These are phyloP conservation scores for Dipteronia dyeriana DNA, from an alignment of 345 rosid genomes.

Conservation along the genomic window DNA sequence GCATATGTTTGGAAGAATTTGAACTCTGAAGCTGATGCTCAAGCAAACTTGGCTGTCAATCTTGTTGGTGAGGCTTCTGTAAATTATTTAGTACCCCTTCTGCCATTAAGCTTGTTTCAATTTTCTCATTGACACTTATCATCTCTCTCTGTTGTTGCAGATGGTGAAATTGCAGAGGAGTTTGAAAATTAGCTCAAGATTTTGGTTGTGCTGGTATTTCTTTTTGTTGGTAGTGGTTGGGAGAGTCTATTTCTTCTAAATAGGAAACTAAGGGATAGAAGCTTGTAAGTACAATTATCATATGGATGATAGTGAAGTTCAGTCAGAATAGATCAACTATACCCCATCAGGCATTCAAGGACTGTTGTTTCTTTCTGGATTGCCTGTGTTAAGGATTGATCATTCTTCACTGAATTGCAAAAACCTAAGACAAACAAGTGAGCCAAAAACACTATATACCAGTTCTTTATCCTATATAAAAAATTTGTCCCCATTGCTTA, in stretches of 20 bases:
- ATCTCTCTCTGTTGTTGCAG: slow-evolving; percentile 36
- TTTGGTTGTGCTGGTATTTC: too few relatives aligned
- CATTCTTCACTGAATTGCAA: not conserved
- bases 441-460: too few relatives aligned
- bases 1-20: slow-evolving; percentile 36
- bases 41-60: slow-evolving; percentile 70
- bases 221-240: too few relatives aligned
- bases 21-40: slow-evolving; percentile 80
- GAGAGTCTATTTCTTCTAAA: too few relatives aligned
- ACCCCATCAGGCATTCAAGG: too few relatives aligned
- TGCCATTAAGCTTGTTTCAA: not conserved
- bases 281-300: not conserved
- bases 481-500: not conserved
- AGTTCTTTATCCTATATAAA: too few relatives aligned
- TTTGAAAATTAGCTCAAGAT: slow-evolving; percentile 12
- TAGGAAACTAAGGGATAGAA: not conserved
- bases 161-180: slow-evolving; percentile 60
- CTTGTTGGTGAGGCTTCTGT: slow-evolving; percentile 55
- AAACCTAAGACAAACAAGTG: not conserved
- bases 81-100: slow-evolving; percentile 1
- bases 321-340: too few relatives aligned
- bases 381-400: not conserved
- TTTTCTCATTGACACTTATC: slow-evolving; percentile 8
- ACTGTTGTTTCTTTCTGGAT: not conserved
- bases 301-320: not conserved